Conservation (phyloP, 257 asterid species). For the Petrea volubilis region DNA sequence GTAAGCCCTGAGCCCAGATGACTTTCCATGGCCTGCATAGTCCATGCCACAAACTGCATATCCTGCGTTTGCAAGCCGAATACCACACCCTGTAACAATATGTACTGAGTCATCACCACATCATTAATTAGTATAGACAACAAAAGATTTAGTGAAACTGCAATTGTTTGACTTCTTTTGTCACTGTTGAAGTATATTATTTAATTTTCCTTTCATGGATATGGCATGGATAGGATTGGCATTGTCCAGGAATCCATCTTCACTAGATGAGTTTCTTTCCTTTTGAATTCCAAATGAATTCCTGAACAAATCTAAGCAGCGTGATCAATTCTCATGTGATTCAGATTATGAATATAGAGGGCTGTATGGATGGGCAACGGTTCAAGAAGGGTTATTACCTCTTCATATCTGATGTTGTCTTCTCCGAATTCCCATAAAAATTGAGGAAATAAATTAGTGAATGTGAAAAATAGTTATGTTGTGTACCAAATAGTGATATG, state of each 20-base stretch:
- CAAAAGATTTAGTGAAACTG: too few species aligned
- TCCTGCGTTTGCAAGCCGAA: slow-evolving; percentile 53
- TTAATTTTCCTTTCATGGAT: slow-evolving; percentile 49
- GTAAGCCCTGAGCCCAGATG: slow-evolving; percentile 53
- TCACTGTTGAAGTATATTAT: too few species aligned
- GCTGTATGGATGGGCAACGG: neutral
- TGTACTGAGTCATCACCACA: neutral
- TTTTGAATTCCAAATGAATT: slow-evolving; percentile 37
- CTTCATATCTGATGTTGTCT: slow-evolving; percentile 18
- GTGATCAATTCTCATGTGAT: too few species aligned
- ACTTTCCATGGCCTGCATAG: slow-evolving; percentile 73
- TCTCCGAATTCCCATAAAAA: slow-evolving; percentile 12
- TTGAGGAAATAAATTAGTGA: neutral
- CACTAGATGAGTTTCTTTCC: slow-evolving; percentile 44
- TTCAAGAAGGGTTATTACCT: slow-evolving; percentile 17
- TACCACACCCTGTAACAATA: slow-evolving; percentile 35
- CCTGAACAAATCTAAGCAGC: slow-evolving; percentile 25
- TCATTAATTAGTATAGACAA: too few species aligned
- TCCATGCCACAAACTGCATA: slow-evolving; percentile 66
- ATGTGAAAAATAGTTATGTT: neutral
- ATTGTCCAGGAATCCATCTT: slow-evolving; percentile 47
- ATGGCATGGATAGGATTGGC: too few species aligned
- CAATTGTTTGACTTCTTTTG: too few species aligned
- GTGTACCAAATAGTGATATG: neutral
- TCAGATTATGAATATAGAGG: too few species aligned